Base-by-base conservation (phyloP, 768 basidiomycete genomes). In the Mrakia frigida region DNA sequence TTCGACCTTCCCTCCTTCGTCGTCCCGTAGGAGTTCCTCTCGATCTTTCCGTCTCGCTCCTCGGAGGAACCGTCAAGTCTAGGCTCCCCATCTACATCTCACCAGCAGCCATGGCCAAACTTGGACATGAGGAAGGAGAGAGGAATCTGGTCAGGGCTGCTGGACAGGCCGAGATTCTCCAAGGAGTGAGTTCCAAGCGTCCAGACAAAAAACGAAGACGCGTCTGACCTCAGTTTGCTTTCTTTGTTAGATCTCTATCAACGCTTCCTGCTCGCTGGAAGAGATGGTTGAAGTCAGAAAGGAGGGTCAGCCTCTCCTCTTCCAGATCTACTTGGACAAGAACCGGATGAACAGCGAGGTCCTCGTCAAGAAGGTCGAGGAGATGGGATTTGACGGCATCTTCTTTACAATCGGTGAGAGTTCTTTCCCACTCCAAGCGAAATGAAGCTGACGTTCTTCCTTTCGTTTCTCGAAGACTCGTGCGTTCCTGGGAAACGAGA, bases 61-160 rank as follows among this genome's bases (percentile, higher is more conserved):
- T 70, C 23, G 50, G 43, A 31, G 71, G 76, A 28, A 14, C 33
- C 3, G 46, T 77, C 68, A 75, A 75, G 53, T 60, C 74, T 6
- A 28, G 65, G 0, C 87, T 96, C 69, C 94, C 94, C 0, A 85
- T 97, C 9, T 94, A 92, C 81, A 90, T 92, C 69, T 89, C 89
- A 69, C 92, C 90, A 43, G 91, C 93, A 25, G 93, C 92, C 76
- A 31, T 87, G 53, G 92, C 92, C n/a, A 88, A 88, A 76, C 85
- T 95, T 0, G 94, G 94, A 0, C 94, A 98, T 82, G 94, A 94
- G 16, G 77, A 81, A 86, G 94, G 93, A 25, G 94, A 97, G 84
- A 84, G 87, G 39, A 95, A 94, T 82, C 88, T 95, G 76, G 90
- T 91, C 1, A 87, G 86, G 74, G 93, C 89, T 11, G 89, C 16